Evolutionary conservation across 352 stramenopile genomes (phyloP), one percentile per base, ranked within the genome.

Genomic region (Pythium folliculosum): DNA sequence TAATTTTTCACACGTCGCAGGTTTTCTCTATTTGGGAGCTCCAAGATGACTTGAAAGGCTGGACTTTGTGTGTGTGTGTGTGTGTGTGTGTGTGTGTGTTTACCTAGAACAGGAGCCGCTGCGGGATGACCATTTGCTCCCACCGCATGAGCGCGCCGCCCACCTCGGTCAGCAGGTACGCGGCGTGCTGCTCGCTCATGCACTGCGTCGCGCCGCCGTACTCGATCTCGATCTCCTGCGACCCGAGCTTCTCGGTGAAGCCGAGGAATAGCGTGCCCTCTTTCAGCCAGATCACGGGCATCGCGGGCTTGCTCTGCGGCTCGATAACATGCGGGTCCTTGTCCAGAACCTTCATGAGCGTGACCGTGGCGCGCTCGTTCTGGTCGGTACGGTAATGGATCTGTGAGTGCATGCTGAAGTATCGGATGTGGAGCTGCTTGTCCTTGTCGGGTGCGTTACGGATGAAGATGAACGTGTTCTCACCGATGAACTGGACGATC

Each of bases 331-430:
- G 60, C 37, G 62, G 62, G 1, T 70, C 62, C 27, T 70, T 75
- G 62, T 75, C 68, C 6, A 70, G 44, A 12, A 73, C 30, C 67
- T 64, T 63, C 67, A 73, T 73, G 45, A 73, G 67, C 44, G 58
- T 66, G 32, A 73, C 48, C 22, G 40, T 58, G 21, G 67, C 57
- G 22, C 56, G 67, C 44, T 73, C 67, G 43, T 61, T 54, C 3
- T 58, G 14, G 25, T 66, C 55, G 4, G 60, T 69, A 10, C n/a
- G 44, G 53, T 73, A 69, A 19, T 66, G 35, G 50, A 62, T 70
- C 38, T 65, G 68, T 3, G 68, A 65, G 63, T 70, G 52, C 57
- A 75, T 58, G 27, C 68, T 75, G 44, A 75, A 75, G 43, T 75
- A 70, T 19, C 63, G 68, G 17, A 75, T 23, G 27, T 70, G 54